Evolutionary conservation across 2,329 filamentous ascomycete species (phyloP).

Genomic region (Aspergillus luchuensis): DNA sequence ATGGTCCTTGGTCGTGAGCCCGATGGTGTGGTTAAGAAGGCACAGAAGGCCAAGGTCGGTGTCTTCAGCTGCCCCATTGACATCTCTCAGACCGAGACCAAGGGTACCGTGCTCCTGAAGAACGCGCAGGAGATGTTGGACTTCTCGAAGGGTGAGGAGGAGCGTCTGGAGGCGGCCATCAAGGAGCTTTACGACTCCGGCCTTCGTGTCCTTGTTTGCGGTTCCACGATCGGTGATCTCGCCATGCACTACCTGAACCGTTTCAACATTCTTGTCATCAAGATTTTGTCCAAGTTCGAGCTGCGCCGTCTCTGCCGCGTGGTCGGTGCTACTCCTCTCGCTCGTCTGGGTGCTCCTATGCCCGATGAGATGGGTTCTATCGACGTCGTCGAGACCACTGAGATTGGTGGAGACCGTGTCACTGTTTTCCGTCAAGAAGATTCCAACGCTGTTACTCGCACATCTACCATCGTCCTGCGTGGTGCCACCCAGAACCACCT

Average conservation of each 20-base stretch:
- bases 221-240: constrained; percentile 90
- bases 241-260: constrained; percentile 98
- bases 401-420: constrained; percentile 96
- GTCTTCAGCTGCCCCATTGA: constrained; percentile 97
- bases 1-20: constrained; percentile 98
- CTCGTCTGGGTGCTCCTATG: constrained; percentile 94
- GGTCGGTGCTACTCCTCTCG: constrained; percentile 93
- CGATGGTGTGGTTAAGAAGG: constrained; percentile 90
- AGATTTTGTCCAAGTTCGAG: constrained; percentile 97
- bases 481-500: constrained; percentile 98
- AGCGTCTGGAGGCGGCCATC: constrained; percentile 83
- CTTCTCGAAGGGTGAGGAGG: constrained; percentile 96
- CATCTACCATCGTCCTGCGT: constrained; percentile 88
- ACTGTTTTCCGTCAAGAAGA: constrained; percentile 96
- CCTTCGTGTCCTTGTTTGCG: constrained; percentile 86
- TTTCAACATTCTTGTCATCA: constrained; percentile 92
- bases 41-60: constrained; percentile 87
- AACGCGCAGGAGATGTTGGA: constrained; percentile 99
- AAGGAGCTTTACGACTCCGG: constrained; percentile 97
- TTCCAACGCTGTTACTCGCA: constrained; percentile 77
- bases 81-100: constrained; percentile 94
- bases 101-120: constrained; percentile 94
- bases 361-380: constrained; percentile 98
- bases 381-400: constrained; percentile 92
- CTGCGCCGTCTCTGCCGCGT: constrained; percentile 92